These are phyloP conservation scores for Ilyonectria robusta DNA, from an alignment of 2,329 filamentous ascomycete species.

Conservation along the genomic window DNA sequence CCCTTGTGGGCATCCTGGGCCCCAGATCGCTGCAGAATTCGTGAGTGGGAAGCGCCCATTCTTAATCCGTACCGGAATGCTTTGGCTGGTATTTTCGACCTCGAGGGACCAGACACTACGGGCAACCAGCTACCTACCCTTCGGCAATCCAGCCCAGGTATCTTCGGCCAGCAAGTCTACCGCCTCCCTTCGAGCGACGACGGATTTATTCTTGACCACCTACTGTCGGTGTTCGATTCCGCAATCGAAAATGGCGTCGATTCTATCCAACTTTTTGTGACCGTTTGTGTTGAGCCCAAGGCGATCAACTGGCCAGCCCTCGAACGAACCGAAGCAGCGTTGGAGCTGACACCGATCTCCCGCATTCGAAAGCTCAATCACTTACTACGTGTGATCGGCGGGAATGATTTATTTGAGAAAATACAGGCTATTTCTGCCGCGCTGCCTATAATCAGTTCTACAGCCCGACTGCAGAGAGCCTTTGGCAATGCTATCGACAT, in stretches of 20 bases:
- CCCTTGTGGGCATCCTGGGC: conserved; percentile 26
- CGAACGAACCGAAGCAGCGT: conserved; percentile 17
- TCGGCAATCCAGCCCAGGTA: conserved; percentile 23
- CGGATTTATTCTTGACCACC: conserved; percentile 22
- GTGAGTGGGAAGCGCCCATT: conserved; percentile 19
- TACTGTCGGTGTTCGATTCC: conserved; percentile 23
- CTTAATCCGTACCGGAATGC: conserved; percentile 7
- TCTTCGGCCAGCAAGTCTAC: conserved; percentile 10
- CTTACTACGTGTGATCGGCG: neutral
- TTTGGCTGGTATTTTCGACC: conserved; percentile 14
- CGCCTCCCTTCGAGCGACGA: conserved; percentile 15
- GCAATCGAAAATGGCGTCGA: conserved; percentile 19
- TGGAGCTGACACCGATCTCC: conserved; percentile 11
- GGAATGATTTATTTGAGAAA: conserved; percentile 6
- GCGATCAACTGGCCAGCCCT: conserved; percentile 20
- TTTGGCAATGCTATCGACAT: conserved; percentile 22
- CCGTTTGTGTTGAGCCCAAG: conserved; percentile 24
- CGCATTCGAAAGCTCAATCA: conserved; percentile 4
- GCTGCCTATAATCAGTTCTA: conserved; percentile 7
- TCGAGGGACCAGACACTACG: conserved; percentile 30
- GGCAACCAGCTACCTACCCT: conserved; percentile 21
- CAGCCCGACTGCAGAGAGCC: conserved; percentile 17
- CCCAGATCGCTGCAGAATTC: conserved; percentile 21
- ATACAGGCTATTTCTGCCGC: conserved; percentile 15
- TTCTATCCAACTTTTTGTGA: conserved; percentile 23